These are phyloP conservation scores for Botrytis hyacinthi DNA, from an alignment of 2,329 filamentous ascomycete genomes.

Conservation along the genomic window DNA sequence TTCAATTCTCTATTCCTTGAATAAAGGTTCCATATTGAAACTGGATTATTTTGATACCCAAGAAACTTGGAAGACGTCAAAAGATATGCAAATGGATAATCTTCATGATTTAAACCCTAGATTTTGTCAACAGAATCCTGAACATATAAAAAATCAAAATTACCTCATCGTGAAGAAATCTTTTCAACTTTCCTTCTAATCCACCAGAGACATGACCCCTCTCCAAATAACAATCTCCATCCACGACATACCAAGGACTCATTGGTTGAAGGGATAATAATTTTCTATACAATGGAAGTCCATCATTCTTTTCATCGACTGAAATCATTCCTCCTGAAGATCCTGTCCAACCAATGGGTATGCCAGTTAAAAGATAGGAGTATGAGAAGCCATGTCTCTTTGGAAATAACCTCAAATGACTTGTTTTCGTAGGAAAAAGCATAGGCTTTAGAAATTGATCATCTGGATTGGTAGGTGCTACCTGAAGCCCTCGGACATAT, in stretches of 20 bases:
- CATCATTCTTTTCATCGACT: constrained; percentile 36
- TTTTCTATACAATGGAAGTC: constrained; percentile 34
- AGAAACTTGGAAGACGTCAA: constrained; percentile 68
- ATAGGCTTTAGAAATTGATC: constrained; percentile 42
- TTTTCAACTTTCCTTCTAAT: constrained; percentile 61
- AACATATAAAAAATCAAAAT: neutral
- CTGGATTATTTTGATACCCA: constrained; percentile 71
- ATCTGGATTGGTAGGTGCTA: constrained; percentile 13
- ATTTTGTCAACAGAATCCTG: constrained; percentile 24
- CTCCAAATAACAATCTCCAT: constrained; percentile 59
- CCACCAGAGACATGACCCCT: constrained; percentile 52
- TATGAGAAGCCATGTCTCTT: constrained; percentile 67
- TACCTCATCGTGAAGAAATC: constrained; percentile 58
- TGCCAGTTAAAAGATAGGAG: constrained; percentile 66
- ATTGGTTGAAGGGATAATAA: constrained; percentile 36
- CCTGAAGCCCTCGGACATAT: constrained; percentile 26
- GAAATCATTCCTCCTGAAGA: constrained; percentile 57
- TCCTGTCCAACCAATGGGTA: constrained; percentile 63
- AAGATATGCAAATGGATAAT: constrained; percentile 67
- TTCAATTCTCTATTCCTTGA: constrained; percentile 53
- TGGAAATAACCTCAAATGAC: constrained; percentile 65
- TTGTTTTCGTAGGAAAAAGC: constrained; percentile 64
- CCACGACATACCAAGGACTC: constrained; percentile 53
- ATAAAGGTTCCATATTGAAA: constrained; percentile 80
- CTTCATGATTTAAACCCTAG: constrained; percentile 55